Base-by-base conservation (phyloP, 1,284 basidiomycete genomes). In the Amylostereum chailletii region DNA sequence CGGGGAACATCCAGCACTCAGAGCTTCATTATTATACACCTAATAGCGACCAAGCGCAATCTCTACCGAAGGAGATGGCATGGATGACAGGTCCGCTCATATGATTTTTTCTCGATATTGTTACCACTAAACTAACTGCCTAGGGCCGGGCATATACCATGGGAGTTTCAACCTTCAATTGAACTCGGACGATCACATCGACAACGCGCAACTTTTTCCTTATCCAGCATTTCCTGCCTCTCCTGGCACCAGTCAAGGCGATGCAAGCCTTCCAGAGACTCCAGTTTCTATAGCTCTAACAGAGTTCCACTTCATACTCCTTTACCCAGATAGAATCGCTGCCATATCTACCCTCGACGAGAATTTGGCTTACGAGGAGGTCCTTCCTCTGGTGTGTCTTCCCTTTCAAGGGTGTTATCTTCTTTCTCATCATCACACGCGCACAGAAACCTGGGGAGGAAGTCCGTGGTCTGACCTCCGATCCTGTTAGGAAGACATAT, bases 281-380 rank as follows among this genome's bases (percentile, higher is more conserved):
- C 89, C 90, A 1, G 61, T 84, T 6, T 90, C 90, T 3, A 82
- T 96, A 59, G 78, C 84, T 10, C 69, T 96, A 51, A 96, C 94
- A 0, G 89, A 95, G 62, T 96, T 93, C 64, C 95, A 99, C 62
- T 91, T 94, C 62, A 71, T 99, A 27, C 66, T 98, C 9, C 72
- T 99, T 1, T 97, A 94, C 66, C 71, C 73, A 34, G 87, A 95
- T 62, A 75, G 84, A 34, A 76, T 98, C 5, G 72, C 84, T 27
- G 92, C 82, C 3, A 75, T 97, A 37, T 87, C 87, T 47, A 79
- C 81, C 51, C 71, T 98, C 48, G 86, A 94, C 57, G 90, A 94
- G 55, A 81, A 82, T 52, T 66, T 89, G 27, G 82, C 88, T 3
- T 96, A 91, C 62, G 88, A 96, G 58, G 94, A 97, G 60, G 54